phyloP scores from a whole-genome alignment of 768 basidiomycete species.

The Cystobasidium ongulense region DNA sequence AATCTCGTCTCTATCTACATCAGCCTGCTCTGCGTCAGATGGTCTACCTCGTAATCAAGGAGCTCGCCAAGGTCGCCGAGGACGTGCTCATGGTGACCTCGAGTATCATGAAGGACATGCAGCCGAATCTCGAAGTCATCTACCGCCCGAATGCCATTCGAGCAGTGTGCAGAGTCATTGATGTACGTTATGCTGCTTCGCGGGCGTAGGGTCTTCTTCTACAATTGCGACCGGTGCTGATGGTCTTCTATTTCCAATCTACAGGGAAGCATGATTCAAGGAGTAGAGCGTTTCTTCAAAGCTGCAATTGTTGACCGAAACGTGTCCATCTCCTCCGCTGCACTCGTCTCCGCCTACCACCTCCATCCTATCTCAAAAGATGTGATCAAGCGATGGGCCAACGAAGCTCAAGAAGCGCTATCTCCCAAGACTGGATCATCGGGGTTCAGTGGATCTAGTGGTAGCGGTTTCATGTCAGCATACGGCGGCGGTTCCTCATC shows the following conservation, averaged over 20 bases:
- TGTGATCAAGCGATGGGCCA: constrained; percentile 98
- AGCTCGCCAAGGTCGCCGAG: constrained; percentile 86
- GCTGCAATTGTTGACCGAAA: constrained; percentile 96
- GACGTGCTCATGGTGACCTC: constrained; percentile 99
- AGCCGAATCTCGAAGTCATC: constrained; percentile 95
- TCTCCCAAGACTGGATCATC: constrained; percentile 67
- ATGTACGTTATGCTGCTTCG: constrained; percentile 56
- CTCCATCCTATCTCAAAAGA: constrained; percentile 87
- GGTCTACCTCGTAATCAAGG: constrained; percentile 97
- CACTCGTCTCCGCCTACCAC: constrained; percentile 94
- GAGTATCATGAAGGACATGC: constrained; percentile 99
- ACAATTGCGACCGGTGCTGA: constrained; percentile 4
- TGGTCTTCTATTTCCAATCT: not conserved
- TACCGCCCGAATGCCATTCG: constrained; percentile 97
- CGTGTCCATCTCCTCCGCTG: constrained; percentile 88
- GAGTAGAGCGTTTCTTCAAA: constrained; percentile 97
- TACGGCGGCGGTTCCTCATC: constrained; percentile 51
- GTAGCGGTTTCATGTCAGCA: constrained; percentile 54
- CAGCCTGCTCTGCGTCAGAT: constrained; percentile 93
- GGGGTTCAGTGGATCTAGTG: constrained; percentile 54
- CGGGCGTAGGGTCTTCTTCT: not conserved
- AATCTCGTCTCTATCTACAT: constrained; percentile 1
- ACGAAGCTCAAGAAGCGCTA: constrained; percentile 94
- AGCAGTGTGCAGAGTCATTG: constrained; percentile 90
- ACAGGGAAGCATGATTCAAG: constrained; percentile 99